A percentile compares a stretch with the other conserved stretches of the same genome.
Evolutionary conservation across 495 filamentous ascomycete species (phyloP).

Genomic region (Penicillium manginii): DNA sequence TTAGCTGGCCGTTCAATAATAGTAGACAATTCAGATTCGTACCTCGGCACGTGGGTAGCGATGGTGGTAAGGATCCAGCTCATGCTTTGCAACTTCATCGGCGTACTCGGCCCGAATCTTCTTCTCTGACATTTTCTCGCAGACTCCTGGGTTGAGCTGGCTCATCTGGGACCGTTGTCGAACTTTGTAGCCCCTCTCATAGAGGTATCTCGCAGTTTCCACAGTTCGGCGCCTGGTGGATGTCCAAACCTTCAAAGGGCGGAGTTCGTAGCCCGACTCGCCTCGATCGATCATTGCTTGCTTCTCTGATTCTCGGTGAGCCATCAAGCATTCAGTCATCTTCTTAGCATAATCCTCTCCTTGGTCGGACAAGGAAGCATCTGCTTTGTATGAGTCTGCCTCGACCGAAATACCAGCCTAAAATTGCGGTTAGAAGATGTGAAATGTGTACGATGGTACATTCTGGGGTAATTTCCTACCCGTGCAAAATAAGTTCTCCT

Average conservation of each 20-base stretch:
- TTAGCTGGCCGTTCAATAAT: no score
- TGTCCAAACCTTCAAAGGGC: conserved; percentile 90
- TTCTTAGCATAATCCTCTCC: conserved; percentile 84
- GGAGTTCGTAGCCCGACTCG: conserved; percentile 67
- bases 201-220: conserved; percentile 84
- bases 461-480: conserved; percentile 41
- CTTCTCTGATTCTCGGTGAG: conserved; percentile 81
- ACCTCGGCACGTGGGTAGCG: conserved; percentile 95
- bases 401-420: conserved; percentile 68
- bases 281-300: conserved; percentile 68
- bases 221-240: conserved; percentile 88
- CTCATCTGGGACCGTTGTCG: conserved; percentile 93
- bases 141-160: conserved; percentile 93
- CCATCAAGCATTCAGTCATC: conserved; percentile 80
- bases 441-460: not conserved
- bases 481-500: conserved; percentile 92
- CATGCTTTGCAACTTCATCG: conserved; percentile 90
- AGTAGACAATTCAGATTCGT: conserved; percentile 11
- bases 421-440: conserved; percentile 4
- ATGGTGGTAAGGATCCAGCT: conserved; percentile 95
- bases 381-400: conserved; percentile 87
- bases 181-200: conserved; percentile 77
- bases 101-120: conserved; percentile 79
- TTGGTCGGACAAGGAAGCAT: conserved; percentile 80
- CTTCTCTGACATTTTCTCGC: conserved; percentile 86